Evolutionary conservation across 139 green algal species (phyloP).

Genomic region (Micromonas commoda): DNA sequence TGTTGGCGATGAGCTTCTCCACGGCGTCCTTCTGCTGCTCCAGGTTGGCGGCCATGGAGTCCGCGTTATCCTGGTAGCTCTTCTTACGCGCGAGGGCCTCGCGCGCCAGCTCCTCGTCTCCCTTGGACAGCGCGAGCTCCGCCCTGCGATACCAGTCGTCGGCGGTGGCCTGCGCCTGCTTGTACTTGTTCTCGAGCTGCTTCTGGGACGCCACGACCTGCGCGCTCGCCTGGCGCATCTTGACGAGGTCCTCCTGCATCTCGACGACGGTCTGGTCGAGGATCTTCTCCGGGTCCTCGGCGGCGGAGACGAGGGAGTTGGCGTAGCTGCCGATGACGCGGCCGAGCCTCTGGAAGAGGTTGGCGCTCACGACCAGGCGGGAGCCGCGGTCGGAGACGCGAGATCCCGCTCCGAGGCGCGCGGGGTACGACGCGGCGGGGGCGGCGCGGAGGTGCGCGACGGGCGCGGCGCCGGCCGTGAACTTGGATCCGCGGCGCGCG

Average conservation of each 20-base stretch:
- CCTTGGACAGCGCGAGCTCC: constrained; percentile 90
- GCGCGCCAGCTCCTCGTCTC: constrained; percentile 89
- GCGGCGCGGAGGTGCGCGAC: background rate
- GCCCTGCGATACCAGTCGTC: constrained; percentile 75
- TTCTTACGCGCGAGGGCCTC: constrained; percentile 87
- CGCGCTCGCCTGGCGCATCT: constrained; percentile 91
- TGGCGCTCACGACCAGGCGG: constrained; percentile 36
- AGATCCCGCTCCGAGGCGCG: too few species aligned
- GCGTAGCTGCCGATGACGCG: constrained; percentile 84
- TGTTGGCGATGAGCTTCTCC: constrained; percentile 88
- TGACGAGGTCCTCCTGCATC: constrained; percentile 96
- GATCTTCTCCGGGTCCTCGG: constrained; percentile 94
- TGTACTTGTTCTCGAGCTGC: constrained; percentile 92
- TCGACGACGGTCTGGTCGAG: constrained; percentile 93
- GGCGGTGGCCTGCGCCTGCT: constrained; percentile 65
- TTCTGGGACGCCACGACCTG: constrained; percentile 94
- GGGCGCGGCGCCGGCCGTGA: background rate
- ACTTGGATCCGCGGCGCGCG: background rate
- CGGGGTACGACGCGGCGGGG: background rate
- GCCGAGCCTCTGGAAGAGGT: constrained; percentile 76
- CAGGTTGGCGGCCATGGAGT: constrained; percentile 75
- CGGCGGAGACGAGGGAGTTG: constrained; percentile 49
- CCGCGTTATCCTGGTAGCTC: constrained; percentile 79
- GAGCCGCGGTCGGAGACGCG: background rate
- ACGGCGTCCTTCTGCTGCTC: constrained; percentile 76